Evolutionary conservation across 345 rosid genomes (phyloP).

Genomic region (Rhizophora apiculata): DNA sequence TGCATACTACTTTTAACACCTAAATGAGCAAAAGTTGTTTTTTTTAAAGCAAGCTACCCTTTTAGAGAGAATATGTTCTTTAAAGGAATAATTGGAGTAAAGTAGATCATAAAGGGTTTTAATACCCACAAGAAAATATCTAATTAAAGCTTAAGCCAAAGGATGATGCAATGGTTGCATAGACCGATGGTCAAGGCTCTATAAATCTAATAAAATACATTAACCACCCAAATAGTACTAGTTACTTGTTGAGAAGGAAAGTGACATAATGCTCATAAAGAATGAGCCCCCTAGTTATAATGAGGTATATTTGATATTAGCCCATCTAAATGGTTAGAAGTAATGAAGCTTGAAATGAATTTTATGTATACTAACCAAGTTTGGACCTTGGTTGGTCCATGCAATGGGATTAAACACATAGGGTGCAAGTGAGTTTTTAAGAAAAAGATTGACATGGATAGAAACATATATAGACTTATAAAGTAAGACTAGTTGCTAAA

Average conservation of each 20-base stretch:
- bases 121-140: not conserved
- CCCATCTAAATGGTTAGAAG: not conserved
- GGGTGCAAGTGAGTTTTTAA: no score
- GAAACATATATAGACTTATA: no score
- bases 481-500: no score
- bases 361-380: not conserved
- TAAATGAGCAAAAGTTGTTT: not conserved
- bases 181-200: not conserved
- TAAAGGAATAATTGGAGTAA: not conserved
- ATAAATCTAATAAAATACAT: not conserved
- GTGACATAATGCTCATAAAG: not conserved
- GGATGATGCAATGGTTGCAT: not conserved
- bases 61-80: not conserved
- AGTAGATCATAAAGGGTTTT: not conserved
- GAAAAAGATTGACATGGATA: no score
- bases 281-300: not conserved
- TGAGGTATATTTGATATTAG: not conserved
- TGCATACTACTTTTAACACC: not conserved
- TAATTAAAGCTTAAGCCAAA: not conserved
- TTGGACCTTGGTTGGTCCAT: no score
- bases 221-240: not conserved
- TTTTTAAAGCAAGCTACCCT: not conserved
- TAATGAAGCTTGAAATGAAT: not conserved
- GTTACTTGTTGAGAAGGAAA: not conserved
- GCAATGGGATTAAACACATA: no score